Evolutionary conservation across 1,139 yeast genomes (phyloP).

Genomic region (Taphrina deformans): DNA sequence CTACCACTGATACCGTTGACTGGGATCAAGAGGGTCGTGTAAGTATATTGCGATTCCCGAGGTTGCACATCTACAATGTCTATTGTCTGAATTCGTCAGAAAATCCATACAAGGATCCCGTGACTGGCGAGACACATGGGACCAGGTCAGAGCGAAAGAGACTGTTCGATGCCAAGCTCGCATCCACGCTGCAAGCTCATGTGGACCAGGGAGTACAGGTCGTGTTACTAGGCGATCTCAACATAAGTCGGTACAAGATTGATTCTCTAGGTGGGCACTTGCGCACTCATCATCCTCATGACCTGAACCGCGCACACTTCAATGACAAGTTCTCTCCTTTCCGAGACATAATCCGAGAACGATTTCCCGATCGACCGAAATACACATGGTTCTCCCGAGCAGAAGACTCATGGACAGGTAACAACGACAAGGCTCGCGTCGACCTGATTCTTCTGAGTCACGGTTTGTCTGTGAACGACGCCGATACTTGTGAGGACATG

Average conservation of each 20-base stretch:
- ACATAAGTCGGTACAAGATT: conserved; percentile 19
- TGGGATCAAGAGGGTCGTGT: conserved; percentile 33
- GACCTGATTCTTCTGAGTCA: conserved; percentile 11
- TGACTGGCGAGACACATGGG: conserved; percentile 8
- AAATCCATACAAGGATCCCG: conserved; percentile 9
- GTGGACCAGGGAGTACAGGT: not conserved
- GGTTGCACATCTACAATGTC: conserved; percentile 16
- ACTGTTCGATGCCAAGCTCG: conserved; percentile 5
- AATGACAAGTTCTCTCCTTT: conserved; percentile 5
- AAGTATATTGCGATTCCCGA: not conserved
- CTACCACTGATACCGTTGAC: not conserved
- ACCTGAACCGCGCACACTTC: conserved; percentile 22
- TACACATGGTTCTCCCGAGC: conserved; percentile 30
- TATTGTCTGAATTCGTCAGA: conserved; percentile 25
- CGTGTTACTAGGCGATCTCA: conserved; percentile 16
- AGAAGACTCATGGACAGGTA: conserved; percentile 20
- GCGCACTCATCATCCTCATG: conserved; percentile 10
- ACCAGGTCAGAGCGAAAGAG: conserved; percentile 25
- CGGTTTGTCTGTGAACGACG: not conserved
- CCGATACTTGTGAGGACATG: conserved; percentile 10
- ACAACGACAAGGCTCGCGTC: conserved; percentile 23
- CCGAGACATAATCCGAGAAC: conserved; percentile 16
- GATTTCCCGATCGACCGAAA: conserved; percentile 7
- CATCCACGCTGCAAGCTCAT: not conserved
- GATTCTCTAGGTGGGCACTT: conserved; percentile 20